Conservation (phyloP, 2,329 filamentous ascomycete species). For the Arthrobotrys megalospora region DNA sequence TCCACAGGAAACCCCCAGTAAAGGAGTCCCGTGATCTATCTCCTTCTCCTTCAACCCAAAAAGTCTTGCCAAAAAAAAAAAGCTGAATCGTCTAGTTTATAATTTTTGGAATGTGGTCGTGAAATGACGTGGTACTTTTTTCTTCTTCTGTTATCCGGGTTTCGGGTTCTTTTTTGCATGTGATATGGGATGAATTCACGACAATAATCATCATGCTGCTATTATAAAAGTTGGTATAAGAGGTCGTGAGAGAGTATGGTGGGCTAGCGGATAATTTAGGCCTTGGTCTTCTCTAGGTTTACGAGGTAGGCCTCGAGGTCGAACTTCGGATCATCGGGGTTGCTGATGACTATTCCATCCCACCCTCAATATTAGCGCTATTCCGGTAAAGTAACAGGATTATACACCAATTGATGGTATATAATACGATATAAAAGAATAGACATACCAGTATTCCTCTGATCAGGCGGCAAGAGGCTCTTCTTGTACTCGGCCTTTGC, state of each 20-base stretch:
- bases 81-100: no score
- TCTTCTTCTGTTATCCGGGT: neutral
- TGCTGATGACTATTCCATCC: conserved; percentile 74
- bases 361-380: conserved; percentile 46
- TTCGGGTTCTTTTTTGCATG: neutral
- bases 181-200: neutral
- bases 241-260: neutral
- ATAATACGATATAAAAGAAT: conserved; percentile 13
- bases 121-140: no score
- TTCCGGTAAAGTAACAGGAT: neutral
- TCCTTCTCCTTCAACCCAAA: no score
- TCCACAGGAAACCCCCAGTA: neutral
- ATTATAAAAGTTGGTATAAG: neutral
- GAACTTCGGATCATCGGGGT: conserved; percentile 89
- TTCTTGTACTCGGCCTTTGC: conserved; percentile 92
- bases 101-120: no score
- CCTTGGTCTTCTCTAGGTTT: conserved; percentile 69
- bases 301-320: conserved; percentile 89
- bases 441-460: conserved; percentile 64
- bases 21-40: neutral
- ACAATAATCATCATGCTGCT: neutral
- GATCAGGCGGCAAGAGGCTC: conserved; percentile 75
- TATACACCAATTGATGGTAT: neutral
- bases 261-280: conserved; percentile 4
- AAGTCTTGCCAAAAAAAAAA: no score